Base-by-base conservation (phyloP, 108 stramenopile species). In the Cylindrotheca fusiformis region DNA sequence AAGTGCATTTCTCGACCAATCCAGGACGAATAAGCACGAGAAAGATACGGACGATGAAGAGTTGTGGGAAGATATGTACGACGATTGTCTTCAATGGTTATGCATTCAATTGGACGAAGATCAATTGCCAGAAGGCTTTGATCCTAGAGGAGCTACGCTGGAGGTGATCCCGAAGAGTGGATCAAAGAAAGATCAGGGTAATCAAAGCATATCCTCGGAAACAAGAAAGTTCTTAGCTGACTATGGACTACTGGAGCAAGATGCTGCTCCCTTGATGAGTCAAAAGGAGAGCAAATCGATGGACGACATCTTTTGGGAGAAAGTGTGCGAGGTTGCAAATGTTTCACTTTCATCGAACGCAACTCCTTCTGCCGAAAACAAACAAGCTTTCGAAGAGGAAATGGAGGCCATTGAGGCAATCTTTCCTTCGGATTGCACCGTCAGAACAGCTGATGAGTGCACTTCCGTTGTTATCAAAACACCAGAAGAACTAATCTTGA, bases 101-200 rank as follows among this genome's bases (percentile, higher is more conserved):
- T 69, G 83, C 61, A 66, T 93, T 46, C 85, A 88, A 77, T 59
- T 90, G 46, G 65, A 77, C 12, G 92, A 93, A 69, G 87, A 88
- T 51, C 77, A 88, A 31, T 60, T 93, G 23, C 92, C 92, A 6
- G 81, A 85, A 70, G 92, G 92, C 12, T 88, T 90, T 74, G 92
- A 93, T 85, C 92, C 88, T 0, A 51, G 82, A 32, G 83, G 85
- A 26, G 68, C 81, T 17, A 86, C 82, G 12, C 48, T 93, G 49
- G 86, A 89, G 50, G 81, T 93, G 8, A 60, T 82, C 41, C 70
- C 75, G 30, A 41, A 67, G 45, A n/a, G 23, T 20, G 28, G 45
- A 47, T 23, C 44, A 32, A 53, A 29, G 2, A 32, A 30, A 5
- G 64, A 30, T 44, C 58, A 21, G 4, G 66, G 12, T 31, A 22